Percentiles rank a stretch among this genome's conserved stretches.
Conservation (phyloP, 371 early-diverging fungal genomes). For the Mucor racemosus region DNA sequence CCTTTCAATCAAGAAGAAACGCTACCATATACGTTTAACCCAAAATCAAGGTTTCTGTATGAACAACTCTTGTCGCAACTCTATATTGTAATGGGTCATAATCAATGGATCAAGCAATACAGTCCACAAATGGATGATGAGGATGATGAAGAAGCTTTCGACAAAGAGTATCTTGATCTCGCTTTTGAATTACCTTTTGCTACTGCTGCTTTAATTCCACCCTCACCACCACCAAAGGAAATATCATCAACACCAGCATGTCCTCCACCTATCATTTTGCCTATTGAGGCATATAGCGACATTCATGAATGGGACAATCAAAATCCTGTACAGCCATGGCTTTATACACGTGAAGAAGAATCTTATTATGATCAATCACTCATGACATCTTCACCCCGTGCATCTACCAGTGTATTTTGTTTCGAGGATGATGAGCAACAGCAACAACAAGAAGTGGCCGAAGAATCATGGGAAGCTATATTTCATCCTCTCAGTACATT, state of each 20-base stretch:
- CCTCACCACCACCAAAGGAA: conserved; percentile 2
- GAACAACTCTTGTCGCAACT: not conserved
- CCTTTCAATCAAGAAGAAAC: not conserved
- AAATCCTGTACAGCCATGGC: not conserved
- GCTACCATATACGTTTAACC: conserved; percentile 2
- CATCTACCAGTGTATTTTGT: not conserved
- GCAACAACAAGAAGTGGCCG: not conserved
- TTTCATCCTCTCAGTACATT: conserved; percentile 29
- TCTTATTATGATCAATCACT: not conserved
- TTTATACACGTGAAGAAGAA: not conserved
- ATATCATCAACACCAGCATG: not conserved
- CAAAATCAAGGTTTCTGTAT: not conserved
- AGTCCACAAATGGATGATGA: not conserved
- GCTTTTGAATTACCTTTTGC: conserved; percentile 6
- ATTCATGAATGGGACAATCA: not conserved
- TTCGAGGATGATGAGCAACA: not conserved
- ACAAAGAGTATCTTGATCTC: not conserved
- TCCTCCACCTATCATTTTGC: not conserved
- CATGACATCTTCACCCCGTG: not conserved
- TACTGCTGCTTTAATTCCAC: not conserved
- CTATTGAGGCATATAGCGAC: not conserved
- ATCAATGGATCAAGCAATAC: not conserved
- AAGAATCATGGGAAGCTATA: conserved; percentile 24
- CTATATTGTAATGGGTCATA: not conserved
- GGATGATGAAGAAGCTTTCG: not conserved